Evolutionary conservation across 225 moss, liverwort and hornwort species (phyloP).

Genomic region (Lunularia cruciata): DNA sequence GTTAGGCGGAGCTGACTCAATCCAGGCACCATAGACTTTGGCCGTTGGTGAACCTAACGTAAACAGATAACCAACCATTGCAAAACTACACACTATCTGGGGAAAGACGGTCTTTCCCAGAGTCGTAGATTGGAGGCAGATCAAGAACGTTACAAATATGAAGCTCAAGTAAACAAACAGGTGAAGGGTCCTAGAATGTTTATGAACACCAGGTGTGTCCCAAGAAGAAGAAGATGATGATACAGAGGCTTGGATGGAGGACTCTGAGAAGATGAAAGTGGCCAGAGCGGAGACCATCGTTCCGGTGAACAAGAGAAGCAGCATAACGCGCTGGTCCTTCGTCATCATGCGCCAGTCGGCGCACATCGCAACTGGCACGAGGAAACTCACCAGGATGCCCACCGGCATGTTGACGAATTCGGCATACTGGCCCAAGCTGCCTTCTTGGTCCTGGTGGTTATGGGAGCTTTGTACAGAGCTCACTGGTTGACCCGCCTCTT

Average conservation of each 20-base stretch:
- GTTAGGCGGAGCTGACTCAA: slow-evolving; percentile 1
- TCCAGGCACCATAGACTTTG: slow-evolving; percentile 1
- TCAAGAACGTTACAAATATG: slow-evolving; percentile 14
- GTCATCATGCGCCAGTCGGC: slow-evolving; percentile 17
- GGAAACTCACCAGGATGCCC: slow-evolving; percentile 12
- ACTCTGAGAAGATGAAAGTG: slow-evolving; percentile 11
- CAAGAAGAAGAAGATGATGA: not conserved
- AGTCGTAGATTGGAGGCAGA: not conserved
- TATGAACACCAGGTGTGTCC: not conserved
- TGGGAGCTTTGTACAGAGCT: no score
- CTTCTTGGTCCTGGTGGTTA: not conserved
- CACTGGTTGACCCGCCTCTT: no score
- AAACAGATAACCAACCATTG: not conserved
- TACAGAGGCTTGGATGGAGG: slow-evolving; percentile 8
- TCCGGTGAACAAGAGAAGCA: not conserved
- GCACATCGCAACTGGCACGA: slow-evolving; percentile 3
- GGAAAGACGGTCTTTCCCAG: not conserved
- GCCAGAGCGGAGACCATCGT: slow-evolving; percentile 14
- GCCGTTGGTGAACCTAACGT: not conserved
- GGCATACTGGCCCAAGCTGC: slow-evolving; percentile 13
- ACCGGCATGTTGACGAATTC: slow-evolving; percentile 21
- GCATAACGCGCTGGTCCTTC: slow-evolving; percentile 20
- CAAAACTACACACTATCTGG: not conserved
- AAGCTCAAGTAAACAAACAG: slow-evolving; percentile 19
- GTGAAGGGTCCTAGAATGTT: slow-evolving; percentile 10